phyloP scores from a whole-genome alignment of 2,329 filamentous ascomycete species.

The Fusarium bactridioides region DNA sequence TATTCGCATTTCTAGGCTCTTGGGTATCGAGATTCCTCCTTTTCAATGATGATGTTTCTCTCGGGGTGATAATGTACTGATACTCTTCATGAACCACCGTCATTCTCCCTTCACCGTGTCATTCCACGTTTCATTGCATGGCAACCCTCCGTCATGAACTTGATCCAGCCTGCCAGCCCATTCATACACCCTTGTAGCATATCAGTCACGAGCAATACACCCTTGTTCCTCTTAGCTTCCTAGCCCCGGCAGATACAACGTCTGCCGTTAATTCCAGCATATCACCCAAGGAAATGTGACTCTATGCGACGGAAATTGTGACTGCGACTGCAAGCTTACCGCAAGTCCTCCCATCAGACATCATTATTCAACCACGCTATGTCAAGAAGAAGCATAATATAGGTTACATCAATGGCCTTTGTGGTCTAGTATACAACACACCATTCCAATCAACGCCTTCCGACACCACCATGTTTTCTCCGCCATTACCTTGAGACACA shows the following conservation, averaged over 20 bases:
- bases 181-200: constrained; percentile 5
- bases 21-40: neutral
- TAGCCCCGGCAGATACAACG: constrained; percentile 27
- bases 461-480: neutral
- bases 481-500: neutral
- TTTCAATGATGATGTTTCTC: neutral
- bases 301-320: neutral
- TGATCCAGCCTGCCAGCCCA: neutral
- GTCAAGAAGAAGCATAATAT: neutral
- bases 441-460: constrained; percentile 2
- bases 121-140: constrained; percentile 30
- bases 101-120: constrained; percentile 13
- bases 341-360: neutral
- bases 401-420: constrained; percentile 2
- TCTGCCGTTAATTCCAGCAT: constrained; percentile 28
- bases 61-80: neutral
- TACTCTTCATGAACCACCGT: neutral
- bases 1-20: neutral
- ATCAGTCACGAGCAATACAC: constrained; percentile 16
- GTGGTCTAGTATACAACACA: constrained; percentile 3
- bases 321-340: neutral
- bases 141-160: constrained; percentile 16
- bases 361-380: constrained; percentile 1
- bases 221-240: neutral
- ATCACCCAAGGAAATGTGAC: constrained; percentile 13